Base-by-base conservation (phyloP, 495 filamentous ascomycete species). In the Hypoxylon trugodes region DNA sequence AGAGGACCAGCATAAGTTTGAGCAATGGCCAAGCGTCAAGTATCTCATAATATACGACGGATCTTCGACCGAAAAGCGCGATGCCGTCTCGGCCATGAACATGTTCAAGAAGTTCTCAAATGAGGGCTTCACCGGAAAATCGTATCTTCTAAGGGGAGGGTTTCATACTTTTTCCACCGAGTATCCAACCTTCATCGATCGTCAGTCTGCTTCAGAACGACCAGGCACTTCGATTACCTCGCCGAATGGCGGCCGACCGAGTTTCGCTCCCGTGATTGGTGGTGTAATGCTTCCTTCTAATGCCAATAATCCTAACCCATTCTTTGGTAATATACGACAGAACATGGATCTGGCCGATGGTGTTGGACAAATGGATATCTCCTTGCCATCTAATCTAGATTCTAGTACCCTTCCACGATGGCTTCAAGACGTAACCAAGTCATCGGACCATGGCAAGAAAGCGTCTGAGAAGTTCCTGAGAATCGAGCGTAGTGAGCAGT, bases 261-360 rank as follows among this genome's bases (percentile, higher is more conserved):
- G 81, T 33, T 80, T 87, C 35, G 87, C 90, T 1, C 91, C 91
- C 13, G 88, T 96, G 9, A 88, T 89, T 57, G 93, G 94, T 41
- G 96, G 95, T 1, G 97, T 96, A 68, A 81, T 86, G 53, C 83
- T 98, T 71, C 95, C 95, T 10, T 79, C 81, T 18, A 81, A 83
- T 16, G 81, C 88, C 51, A 78, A 79, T 53, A 82, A 86, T 1
- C 81, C 85, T 10, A 97, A 96, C 67, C 93, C 96, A 0, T 98
- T 98, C 75, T 98, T 98, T 76, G 85, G 86, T 53, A 97, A 97
- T 61, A 98, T 98, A 65, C 85, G 96, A 22, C 95, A 98, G 74
- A 96, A 98, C 61, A 95, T 96, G 86, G 95, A 98, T 70, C 76
- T 98, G 35, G 86, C 96, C 41, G 93, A 90, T 50, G 95, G 95